Evolutionary conservation across 306 rosid genomes (phyloP).

Genomic region (Amphicarpaea edgeworthii): DNA sequence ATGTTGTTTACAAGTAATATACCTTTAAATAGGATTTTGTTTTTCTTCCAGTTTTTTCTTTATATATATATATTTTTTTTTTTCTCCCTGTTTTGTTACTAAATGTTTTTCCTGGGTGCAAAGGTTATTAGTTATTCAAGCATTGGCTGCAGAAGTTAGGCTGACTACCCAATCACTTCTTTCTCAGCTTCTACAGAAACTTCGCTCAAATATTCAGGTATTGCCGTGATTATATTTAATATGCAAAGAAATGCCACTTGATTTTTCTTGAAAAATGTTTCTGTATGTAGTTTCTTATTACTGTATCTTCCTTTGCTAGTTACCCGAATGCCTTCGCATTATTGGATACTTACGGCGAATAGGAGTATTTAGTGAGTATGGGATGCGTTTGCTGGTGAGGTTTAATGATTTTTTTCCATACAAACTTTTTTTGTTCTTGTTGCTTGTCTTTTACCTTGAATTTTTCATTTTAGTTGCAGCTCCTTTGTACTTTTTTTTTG

Average conservation of each 20-base stretch:
- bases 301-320: slow-evolving; percentile 55
- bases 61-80: no score
- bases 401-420: slow-evolving; percentile 4
- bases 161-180: slow-evolving; percentile 95
- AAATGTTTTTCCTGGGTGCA: neutral
- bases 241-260: slow-evolving; percentile 24
- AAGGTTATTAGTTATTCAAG: slow-evolving; percentile 88
- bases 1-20: slow-evolving; percentile 27
- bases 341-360: slow-evolving; percentile 92
- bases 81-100: neutral
- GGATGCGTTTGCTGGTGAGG: slow-evolving; percentile 95
- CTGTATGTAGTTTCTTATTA: slow-evolving; percentile 30
- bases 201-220: slow-evolving; percentile 99
- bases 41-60: neutral
- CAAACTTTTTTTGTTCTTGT: slow-evolving; percentile 18
- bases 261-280: slow-evolving; percentile 30
- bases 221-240: slow-evolving; percentile 32
- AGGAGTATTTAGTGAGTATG: slow-evolving; percentile 94
- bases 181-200: slow-evolving; percentile 95
- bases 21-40: neutral
- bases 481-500: neutral
- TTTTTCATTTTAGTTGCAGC: slow-evolving; percentile 34
- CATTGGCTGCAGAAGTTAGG: slow-evolving; percentile 88
- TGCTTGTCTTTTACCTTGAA: slow-evolving; percentile 36
- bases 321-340: slow-evolving; percentile 96